Percentiles rank a stretch among this genome's conserved stretches.
phyloP scores from a whole-genome alignment of 2,329 filamentous ascomycete species.

The Akanthomyces dipterigenus region DNA sequence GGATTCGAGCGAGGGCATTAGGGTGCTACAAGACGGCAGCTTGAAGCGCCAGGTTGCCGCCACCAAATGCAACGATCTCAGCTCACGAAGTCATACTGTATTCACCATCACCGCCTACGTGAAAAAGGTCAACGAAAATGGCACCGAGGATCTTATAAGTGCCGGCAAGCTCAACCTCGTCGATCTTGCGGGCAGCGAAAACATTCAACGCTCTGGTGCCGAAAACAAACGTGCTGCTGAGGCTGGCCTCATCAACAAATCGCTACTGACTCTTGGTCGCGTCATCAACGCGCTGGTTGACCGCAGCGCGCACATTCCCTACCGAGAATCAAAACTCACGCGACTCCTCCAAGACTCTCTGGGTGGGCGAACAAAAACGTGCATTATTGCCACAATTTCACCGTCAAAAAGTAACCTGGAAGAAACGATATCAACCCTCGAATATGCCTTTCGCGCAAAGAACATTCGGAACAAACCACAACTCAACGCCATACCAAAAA shows the following conservation, averaged over 20 bases:
- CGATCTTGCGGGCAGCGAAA: conserved; percentile 94
- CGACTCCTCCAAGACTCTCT: conserved; percentile 92
- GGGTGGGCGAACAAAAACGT: conserved; percentile 92
- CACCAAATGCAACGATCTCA: conserved; percentile 98
- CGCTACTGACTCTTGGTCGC: conserved; percentile 83
- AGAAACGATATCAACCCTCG: conserved; percentile 95
- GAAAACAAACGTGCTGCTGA: conserved; percentile 97
- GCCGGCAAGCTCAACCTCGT: conserved; percentile 94
- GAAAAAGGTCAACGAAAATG: conserved; percentile 72
- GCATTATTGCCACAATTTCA: conserved; percentile 95
- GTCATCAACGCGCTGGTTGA: conserved; percentile 98
- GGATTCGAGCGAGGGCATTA: conserved; percentile 76
- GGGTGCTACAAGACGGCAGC: conserved; percentile 81
- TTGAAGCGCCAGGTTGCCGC: conserved; percentile 95
- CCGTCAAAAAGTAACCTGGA: conserved; percentile 93
- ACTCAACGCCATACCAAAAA: conserved; percentile 87
- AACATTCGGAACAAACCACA: conserved; percentile 98
- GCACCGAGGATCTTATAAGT: conserved; percentile 83
- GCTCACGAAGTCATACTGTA: conserved; percentile 92
- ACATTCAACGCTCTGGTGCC: conserved; percentile 92
- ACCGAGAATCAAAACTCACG: conserved; percentile 91
- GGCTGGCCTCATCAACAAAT: conserved; percentile 97
- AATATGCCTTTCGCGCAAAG: conserved; percentile 96
- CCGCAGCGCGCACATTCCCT: conserved; percentile 79
- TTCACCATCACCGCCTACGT: conserved; percentile 93